Percentiles rank a stretch among this genome's conserved stretches.
phyloP scores from a whole-genome alignment of 2,329 filamentous ascomycete genomes.

The Scedosporium dehoogii region DNA sequence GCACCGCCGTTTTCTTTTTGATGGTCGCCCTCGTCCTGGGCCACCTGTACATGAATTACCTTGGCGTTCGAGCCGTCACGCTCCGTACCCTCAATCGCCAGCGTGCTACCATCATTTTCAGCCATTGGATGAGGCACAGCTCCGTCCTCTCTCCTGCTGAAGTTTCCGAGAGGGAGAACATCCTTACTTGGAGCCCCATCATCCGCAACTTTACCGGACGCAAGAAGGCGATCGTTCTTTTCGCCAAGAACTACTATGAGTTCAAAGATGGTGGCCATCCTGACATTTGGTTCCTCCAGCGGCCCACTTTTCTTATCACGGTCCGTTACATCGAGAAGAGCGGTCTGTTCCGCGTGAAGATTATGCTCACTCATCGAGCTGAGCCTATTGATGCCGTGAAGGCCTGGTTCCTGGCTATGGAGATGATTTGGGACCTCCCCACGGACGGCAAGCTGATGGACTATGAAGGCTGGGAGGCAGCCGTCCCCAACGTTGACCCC shows the following conservation, averaged over 20 bases:
- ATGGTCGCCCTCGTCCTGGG: slow-evolving; percentile 62
- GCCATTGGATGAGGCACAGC: slow-evolving; percentile 38
- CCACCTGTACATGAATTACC: slow-evolving; percentile 79
- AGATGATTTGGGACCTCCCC: slow-evolving; percentile 22
- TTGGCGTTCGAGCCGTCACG: slow-evolving; percentile 72
- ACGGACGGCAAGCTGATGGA: slow-evolving; percentile 10
- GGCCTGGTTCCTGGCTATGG: slow-evolving; percentile 28
- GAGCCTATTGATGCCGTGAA: slow-evolving; percentile 19
- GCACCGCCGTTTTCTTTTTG: slow-evolving; percentile 60
- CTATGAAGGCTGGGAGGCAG: background rate
- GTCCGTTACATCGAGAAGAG: slow-evolving; percentile 6
- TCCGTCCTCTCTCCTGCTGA: slow-evolving; percentile 52
- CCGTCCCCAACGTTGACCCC: too few species aligned
- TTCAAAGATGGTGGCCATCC: slow-evolving; percentile 15
- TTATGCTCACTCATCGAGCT: slow-evolving; percentile 23
- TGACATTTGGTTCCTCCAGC: slow-evolving; percentile 12
- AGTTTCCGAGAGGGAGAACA: slow-evolving; percentile 53
- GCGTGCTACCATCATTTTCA: slow-evolving; percentile 69
- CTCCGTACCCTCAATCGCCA: slow-evolving; percentile 82
- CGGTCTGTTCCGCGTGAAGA: slow-evolving; percentile 18
- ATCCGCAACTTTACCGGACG: slow-evolving; percentile 19
- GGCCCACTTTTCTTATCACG: slow-evolving; percentile 6
- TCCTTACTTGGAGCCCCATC: slow-evolving; percentile 38
- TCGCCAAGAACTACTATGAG: slow-evolving; percentile 30
- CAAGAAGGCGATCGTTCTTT: slow-evolving; percentile 26